These are phyloP conservation scores for Camelina sativa DNA, from an alignment of 345 rosid genomes.

Conservation along the genomic window DNA sequence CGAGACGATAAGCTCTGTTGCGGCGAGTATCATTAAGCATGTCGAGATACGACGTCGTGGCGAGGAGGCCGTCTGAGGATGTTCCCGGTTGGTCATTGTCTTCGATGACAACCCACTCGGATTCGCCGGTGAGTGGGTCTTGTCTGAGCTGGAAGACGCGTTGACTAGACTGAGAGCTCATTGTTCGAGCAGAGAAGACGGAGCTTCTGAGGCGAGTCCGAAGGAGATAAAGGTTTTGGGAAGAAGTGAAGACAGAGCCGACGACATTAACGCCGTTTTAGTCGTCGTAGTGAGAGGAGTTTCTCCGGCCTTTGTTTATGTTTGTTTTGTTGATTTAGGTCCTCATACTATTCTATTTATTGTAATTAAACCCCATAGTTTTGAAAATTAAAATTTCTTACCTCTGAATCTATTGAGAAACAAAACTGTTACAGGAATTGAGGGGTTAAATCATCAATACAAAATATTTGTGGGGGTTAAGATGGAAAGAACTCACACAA, in stretches of 20 bases:
- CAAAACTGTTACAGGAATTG: background rate
- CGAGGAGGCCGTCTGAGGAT: conserved; percentile 38
- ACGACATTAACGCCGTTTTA: conserved; percentile 14
- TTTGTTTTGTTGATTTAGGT: background rate
- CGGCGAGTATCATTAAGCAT: conserved; percentile 48
- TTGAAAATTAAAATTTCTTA: background rate
- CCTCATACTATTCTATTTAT: background rate
- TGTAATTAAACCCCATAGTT: background rate
- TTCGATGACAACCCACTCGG: conserved; percentile 48
- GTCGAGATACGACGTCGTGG: conserved; percentile 45
- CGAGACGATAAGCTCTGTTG: conserved; percentile 45
- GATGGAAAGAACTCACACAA: background rate
- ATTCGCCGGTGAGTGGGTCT: conserved; percentile 45
- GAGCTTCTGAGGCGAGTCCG: conserved; percentile 4
- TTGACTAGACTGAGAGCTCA: conserved; percentile 38
- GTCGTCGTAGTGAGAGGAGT: background rate
- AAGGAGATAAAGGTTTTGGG: conserved; percentile 28
- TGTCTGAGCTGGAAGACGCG: conserved; percentile 49
- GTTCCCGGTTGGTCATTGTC: conserved; percentile 35
- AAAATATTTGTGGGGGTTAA: conserved; percentile 12
- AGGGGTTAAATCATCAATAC: background rate
- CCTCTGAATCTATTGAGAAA: too few relatives aligned
- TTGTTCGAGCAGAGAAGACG: conserved; percentile 24
- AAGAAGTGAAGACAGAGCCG: conserved; percentile 18
- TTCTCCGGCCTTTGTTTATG: background rate